Evolutionary conservation across 192 early-diverging fungal genomes (phyloP), one percentile per base, ranked within the genome.

Genomic region (Linnemannia zychae): DNA sequence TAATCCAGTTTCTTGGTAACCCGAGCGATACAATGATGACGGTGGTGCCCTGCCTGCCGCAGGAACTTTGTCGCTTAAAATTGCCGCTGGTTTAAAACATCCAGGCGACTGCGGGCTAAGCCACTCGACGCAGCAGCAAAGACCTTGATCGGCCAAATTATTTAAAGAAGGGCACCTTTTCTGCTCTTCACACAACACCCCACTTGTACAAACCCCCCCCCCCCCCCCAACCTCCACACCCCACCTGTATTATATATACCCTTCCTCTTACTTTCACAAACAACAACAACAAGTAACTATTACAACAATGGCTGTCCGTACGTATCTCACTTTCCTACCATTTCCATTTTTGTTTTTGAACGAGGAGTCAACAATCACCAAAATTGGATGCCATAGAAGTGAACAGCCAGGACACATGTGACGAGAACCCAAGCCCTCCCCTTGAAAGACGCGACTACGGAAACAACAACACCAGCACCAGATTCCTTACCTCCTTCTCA

Each of bases 301-400:
- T 57, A 57, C n/a, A 57, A 57, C 52, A 70, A 71, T 71, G 69
- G 69, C 69, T 71, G 69, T 71, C 40, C 69, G 69, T 71, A 71
- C 69, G 69, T 71, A 71, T 37, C 69, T 6, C 40, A 28, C 24
- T 17, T 24, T 2, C 65, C 33, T 13, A 3, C n/a, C n/a, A n/a
- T n/a, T n/a, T n/a, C n/a, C n/a, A n/a, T n/a, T n/a, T 66, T 33
- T 66, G 40, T 44, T 44, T 44, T 44, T n/a, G n/a, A n/a, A n/a
- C n/a, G n/a, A n/a, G n/a, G n/a, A n/a, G n/a, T n/a, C n/a, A n/a
- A n/a, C n/a, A n/a, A n/a, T n/a, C n/a, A n/a, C n/a, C n/a, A n/a
- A n/a, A n/a, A n/a, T n/a, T n/a, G n/a, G n/a, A n/a, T n/a, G n/a
- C n/a, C n/a, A n/a, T n/a, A n/a, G n/a, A n/a, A n/a, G n/a, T n/a